Base-by-base conservation (phyloP, 805 yeast species). In the Candida dajiaensis region DNA sequence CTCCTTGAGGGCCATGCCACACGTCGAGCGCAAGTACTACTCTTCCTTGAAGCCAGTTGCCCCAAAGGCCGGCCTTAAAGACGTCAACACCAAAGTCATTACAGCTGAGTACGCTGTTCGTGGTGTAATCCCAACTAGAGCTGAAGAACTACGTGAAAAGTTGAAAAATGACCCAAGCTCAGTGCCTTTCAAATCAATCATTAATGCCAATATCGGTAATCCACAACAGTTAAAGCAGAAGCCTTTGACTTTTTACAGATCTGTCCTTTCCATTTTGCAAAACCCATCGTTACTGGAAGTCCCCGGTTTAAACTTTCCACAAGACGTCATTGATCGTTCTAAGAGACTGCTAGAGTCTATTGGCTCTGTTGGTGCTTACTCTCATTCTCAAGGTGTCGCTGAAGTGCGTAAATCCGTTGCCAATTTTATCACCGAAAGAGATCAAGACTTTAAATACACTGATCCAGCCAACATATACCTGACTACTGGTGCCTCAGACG, bases 141-240 rank as follows among this genome's bases (percentile, higher is more conserved):
- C 99, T 22, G 98, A 92, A 58, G 86, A 89, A 61, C 69, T 94
- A 48, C 74, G 82, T 48, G 68, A 66, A 10, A 76, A 78, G 54
- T 71, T 94, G 36, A 62, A 65, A 11, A 63, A 69, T 38, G 71
- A 77, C 36, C 82, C 85, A 22, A 72, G 23, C 7, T 78, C 85
- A 6, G 69, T 89, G 53, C 95, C 96, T 1, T 94, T 89, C 62
- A 68, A 76, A 38, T 70, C 77, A 50, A 86, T 94, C 57, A 85
- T 95, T 62, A 83, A 80, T 59, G 94, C 97, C 52, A 94, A 94
- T 64, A 94, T 94, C 52, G 99, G 99, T 26, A 94, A 94, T 64
- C 99, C 99, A 2, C 99, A 94, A 67, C 98, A 92, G 64, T 74
- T 94, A 62, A 92, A 89, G 56, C 99, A 94, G 66, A 77, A 82